Conservation (phyloP, 2,329 filamentous ascomycete species). For the Lasiodiplodia theobromae region DNA sequence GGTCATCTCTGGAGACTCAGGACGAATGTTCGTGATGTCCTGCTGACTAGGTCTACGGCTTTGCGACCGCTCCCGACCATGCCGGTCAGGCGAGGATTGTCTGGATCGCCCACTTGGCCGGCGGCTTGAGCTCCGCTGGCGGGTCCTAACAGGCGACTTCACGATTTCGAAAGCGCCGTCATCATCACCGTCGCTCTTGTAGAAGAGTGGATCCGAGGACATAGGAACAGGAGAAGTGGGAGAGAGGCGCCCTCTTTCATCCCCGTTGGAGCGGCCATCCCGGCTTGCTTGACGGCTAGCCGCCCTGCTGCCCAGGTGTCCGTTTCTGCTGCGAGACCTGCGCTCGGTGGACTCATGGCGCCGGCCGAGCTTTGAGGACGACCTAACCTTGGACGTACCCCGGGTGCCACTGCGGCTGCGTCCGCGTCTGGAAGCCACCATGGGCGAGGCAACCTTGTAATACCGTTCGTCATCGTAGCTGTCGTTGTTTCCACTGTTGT, state of each 20-base stretch:
- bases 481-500: slow-evolving; percentile 54
- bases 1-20: slow-evolving; percentile 41
- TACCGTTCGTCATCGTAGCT: slow-evolving; percentile 57
- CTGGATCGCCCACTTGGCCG: slow-evolving; percentile 55
- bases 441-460: slow-evolving; percentile 52
- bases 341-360: slow-evolving; percentile 48
- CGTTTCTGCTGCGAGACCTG: slow-evolving; percentile 36
- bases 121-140: slow-evolving; percentile 60
- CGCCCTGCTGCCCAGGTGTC: slow-evolving; percentile 34
- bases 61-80: slow-evolving; percentile 45
- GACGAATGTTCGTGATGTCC: slow-evolving; percentile 39
- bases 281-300: slow-evolving; percentile 56
- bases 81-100: slow-evolving; percentile 56
- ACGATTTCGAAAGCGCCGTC: slow-evolving; percentile 57
- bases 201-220: slow-evolving; percentile 63
- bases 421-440: slow-evolving; percentile 45
- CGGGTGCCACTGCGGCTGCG: slow-evolving; percentile 43
- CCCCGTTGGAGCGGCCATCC: slow-evolving; percentile 47
- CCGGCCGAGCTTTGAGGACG: slow-evolving; percentile 45
- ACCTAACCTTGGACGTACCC: slow-evolving; percentile 44
- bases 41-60: slow-evolving; percentile 40
- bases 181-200: slow-evolving; percentile 55
- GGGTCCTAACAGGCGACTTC: slow-evolving; percentile 54
- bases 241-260: slow-evolving; percentile 64
- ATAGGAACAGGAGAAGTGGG: slow-evolving; percentile 84